Percentiles rank a stretch among this genome's conserved stretches.
Evolutionary conservation across 352 stramenopile genomes (phyloP).

Genomic region (Globisporangium irregulare): DNA sequence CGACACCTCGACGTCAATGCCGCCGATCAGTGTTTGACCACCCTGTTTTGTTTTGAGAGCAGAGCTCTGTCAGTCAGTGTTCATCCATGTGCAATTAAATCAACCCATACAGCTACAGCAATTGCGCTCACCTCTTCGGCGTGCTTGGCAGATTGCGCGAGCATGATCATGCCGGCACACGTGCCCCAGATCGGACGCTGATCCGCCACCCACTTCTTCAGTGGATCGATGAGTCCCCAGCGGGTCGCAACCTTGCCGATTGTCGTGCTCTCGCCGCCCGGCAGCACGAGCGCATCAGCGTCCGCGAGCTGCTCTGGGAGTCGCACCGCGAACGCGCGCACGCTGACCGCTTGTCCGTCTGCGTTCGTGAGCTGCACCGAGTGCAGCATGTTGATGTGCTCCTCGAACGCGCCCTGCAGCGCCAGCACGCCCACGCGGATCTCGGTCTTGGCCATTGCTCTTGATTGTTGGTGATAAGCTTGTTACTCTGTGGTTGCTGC

Average conservation of each 20-base stretch:
- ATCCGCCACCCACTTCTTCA: constrained; percentile 75
- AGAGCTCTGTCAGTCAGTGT: constrained; percentile 9
- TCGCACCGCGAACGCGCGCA: constrained; percentile 70
- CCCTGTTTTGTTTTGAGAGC: constrained; percentile 30
- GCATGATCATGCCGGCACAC: constrained; percentile 97
- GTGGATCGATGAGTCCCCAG: constrained; percentile 71
- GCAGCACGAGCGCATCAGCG: constrained; percentile 92
- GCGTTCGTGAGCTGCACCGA: constrained; percentile 27
- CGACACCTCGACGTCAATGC: constrained; percentile 95
- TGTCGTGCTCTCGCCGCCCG: constrained; percentile 94
- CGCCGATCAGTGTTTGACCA: constrained; percentile 92
- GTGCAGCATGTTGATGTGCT: constrained; percentile 88
- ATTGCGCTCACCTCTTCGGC: constrained; percentile 65
- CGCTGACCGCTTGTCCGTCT: constrained; percentile 28
- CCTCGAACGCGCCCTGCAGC: constrained; percentile 90
- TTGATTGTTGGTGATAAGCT: background rate
- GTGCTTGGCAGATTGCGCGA: constrained; percentile 82
- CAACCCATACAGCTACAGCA: background rate
- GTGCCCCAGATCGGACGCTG: constrained; percentile 93
- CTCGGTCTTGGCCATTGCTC: constrained; percentile 24
- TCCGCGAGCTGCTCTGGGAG: constrained; percentile 73
- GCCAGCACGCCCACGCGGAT: constrained; percentile 80
- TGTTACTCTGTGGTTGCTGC: background rate
- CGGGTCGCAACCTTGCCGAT: constrained; percentile 91
- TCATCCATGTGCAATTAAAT: constrained; percentile 23